Evolutionary conservation across 768 basidiomycete genomes (phyloP), one percentile per base, ranked within the genome.

Genomic region (Panaeolus papilionaceus): DNA sequence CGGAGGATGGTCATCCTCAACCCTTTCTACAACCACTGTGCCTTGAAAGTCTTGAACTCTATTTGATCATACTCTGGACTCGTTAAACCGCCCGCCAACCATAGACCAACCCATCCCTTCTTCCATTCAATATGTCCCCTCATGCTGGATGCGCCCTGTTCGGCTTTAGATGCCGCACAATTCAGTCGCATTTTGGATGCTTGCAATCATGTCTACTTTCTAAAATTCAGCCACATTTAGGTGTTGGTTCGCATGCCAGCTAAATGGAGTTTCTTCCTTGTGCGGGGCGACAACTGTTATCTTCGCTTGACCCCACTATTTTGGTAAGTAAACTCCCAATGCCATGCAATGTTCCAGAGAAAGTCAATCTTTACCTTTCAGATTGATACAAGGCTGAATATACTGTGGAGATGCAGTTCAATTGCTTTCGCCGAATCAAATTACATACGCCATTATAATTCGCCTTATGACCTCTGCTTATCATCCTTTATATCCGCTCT

Each of bases 131-230:
- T 58, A 51, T 28, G 54, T 14, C 54, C 33, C 26, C 54, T 33
- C 33, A 16, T 58, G 54, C 28, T 58, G 33, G 33, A 58, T 58
- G 16, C 20, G 6, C 54, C 54, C 54, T 58, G 54, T 16, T 58
- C 54, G 54, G 54, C 26, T 58, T 58, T 58, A 58, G 26, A 58
- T 58, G 33, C 12, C 14, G 37, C 14, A 51, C 33, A 10, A 58
- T 58, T 58, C 54, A 58, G n/a, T 58, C 37, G 54, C 28, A 58
- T 37, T 33, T 37, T n/a, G 54, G 33, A 33, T 58, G 54, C 16
- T 58, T 58, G 54, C 33, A 58, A 37, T 58, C n/a, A 58, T 58
- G 54, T 58, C 11, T 37, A 51, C 47, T 58, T 58, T n/a, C 14
- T 33, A 28, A 58, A 58, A 20, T 8, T 51, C 47, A 51, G n/a